phyloP scores from a whole-genome alignment of 169 alveolate species.

The Babesia ovata region DNA sequence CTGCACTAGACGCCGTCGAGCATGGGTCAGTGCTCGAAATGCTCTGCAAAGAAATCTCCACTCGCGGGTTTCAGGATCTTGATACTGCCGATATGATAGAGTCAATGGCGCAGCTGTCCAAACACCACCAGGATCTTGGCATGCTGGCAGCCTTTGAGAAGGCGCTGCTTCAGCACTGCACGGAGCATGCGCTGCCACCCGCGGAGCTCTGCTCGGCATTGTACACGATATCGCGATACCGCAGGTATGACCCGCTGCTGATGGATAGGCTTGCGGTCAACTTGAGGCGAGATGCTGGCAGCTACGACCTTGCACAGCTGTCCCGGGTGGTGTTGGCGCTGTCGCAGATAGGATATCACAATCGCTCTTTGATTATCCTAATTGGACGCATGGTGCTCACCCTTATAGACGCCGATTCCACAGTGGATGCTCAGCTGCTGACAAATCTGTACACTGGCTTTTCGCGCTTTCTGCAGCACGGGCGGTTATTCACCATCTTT shows the following conservation, averaged over 20 bases:
- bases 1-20: neutral
- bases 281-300: conserved; percentile 25
- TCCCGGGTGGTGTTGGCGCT: conserved; percentile 24
- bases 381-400: conserved; percentile 32
- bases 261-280: conserved; percentile 41
- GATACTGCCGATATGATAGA: conserved; percentile 5
- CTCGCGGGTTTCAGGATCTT: neutral
- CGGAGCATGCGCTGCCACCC: conserved; percentile 1
- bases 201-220: conserved; percentile 10
- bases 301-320: conserved; percentile 35
- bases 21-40: neutral
- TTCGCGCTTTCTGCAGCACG: conserved; percentile 43
- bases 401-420: conserved; percentile 33
- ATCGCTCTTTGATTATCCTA: conserved; percentile 20
- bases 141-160: conserved; percentile 14
- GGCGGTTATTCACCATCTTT: conserved; percentile 23
- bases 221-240: conserved; percentile 19
- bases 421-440: conserved; percentile 37
- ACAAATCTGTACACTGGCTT: conserved; percentile 59
- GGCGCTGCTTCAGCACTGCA: neutral
- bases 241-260: conserved; percentile 1
- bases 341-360: conserved; percentile 50
- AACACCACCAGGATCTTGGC: neutral
- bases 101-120: conserved; percentile 8
- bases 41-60: conserved; percentile 10